These are phyloP conservation scores for Blastobotrys muscicola DNA, from an alignment of 805 yeast species.

Conservation along the genomic window DNA sequence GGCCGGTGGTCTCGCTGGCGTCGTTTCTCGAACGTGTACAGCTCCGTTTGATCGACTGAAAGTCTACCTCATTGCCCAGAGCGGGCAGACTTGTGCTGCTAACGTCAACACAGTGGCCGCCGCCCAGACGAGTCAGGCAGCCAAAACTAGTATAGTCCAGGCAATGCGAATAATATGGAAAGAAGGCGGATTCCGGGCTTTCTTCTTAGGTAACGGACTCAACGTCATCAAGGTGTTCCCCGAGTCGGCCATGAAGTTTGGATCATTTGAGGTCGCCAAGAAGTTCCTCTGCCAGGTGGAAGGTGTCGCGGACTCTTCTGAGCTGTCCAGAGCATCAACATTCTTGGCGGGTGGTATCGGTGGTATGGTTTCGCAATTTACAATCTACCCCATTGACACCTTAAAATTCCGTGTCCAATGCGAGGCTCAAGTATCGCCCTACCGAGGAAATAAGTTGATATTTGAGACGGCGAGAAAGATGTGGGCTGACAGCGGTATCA, in stretches of 20 bases:
- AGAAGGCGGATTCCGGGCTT: slow-evolving; percentile 80
- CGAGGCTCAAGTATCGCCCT: slow-evolving; percentile 59
- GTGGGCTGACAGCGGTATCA: slow-evolving; percentile 70
- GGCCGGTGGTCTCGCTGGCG: slow-evolving; percentile 95
- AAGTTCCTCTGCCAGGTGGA: slow-evolving; percentile 62
- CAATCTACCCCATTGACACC: slow-evolving; percentile 94
- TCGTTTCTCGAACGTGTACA: slow-evolving; percentile 88
- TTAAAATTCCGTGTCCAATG: slow-evolving; percentile 90
- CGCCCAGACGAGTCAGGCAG: slow-evolving; percentile 19
- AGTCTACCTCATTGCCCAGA: slow-evolving; percentile 86
- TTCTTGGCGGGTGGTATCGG: slow-evolving; percentile 94
- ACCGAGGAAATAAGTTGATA: slow-evolving; percentile 54
- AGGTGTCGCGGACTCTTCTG: slow-evolving; percentile 60
- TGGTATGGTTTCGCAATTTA: slow-evolving; percentile 85
- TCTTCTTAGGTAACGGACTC: slow-evolving; percentile 92
- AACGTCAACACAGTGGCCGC: slow-evolving; percentile 11
- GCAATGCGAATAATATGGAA: slow-evolving; percentile 75
- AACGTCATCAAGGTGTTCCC: slow-evolving; percentile 93
- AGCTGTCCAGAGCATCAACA: slow-evolving; percentile 67
- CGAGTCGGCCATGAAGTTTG: slow-evolving; percentile 95
- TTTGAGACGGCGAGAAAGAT: slow-evolving; percentile 63
- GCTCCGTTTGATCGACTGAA: slow-evolving; percentile 96
- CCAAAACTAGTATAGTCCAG: slow-evolving; percentile 44
- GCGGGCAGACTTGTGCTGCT: slow-evolving; percentile 27
- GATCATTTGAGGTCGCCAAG: slow-evolving; percentile 85